Evolutionary conservation across 305 asterid species (phyloP), one percentile per base, ranked within the genome.

Genomic region (Fraxinus sp.): DNA sequence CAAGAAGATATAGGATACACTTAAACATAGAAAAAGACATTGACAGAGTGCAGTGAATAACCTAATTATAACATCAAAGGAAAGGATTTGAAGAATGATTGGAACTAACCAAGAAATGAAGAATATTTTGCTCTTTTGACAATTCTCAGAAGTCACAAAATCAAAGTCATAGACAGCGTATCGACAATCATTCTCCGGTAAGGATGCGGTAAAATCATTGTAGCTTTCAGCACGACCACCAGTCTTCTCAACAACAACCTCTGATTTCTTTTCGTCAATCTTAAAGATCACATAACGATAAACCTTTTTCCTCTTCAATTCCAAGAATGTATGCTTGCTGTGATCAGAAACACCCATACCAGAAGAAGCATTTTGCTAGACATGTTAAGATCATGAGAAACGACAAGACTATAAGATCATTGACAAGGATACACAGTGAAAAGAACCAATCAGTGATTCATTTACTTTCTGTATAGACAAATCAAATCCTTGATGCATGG

Each of bases 71-170:
- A 26, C 37, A 66, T 10, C 36, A 26, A 11, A 46, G 49, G 66
- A 44, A 59, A 32, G 30, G 33, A 62, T 62, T 8, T 22, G n/a
- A 22, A 62, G 33, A 62, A 62, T 62, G 72, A 20, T 22, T 7
- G 33, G 49, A 39, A 84, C 87, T 76, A 41, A 88, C 90, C 89
- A 88, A n/a, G 91, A 75, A 78, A 88, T 84, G 84, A 88, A 86
- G 87, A 87, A 87, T 22, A 87, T 87, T 86, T 87, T 87, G 88
- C 87, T 85, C 87, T 83, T 88, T 55, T 22, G 91, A 44, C 91
- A 88, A 64, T 88, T 88, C 82, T 88, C 90, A 20, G 89, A 84
- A 32, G 86, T 88, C 84, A 88, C 90, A 14, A 84, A 88, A 84
- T 88, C 91, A 32, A 84, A 88, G 75, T 88, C 91, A 35, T 83